Conservation (phyloP, 192 early-diverging fungal genomes). For the Chytriomyces hyalinus region DNA sequence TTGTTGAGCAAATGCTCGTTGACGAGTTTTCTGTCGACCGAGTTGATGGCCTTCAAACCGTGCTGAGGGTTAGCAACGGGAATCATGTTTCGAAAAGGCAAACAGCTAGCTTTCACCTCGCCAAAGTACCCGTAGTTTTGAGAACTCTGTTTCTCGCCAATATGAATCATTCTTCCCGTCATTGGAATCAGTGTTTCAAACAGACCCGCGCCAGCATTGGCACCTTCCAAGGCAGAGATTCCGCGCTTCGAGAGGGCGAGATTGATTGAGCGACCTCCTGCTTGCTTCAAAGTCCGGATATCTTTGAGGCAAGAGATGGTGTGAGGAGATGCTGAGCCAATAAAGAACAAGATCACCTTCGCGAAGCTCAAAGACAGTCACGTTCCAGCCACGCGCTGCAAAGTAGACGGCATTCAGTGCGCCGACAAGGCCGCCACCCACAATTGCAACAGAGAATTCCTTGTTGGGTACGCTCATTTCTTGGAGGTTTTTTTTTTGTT, state of each 20-base stretch:
- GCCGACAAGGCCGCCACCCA: constrained; percentile 91
- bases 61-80: background rate
- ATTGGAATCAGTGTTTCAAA: constrained; percentile 78
- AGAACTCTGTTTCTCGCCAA: constrained; percentile 59
- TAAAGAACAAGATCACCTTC: constrained; percentile 54
- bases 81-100: background rate
- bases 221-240: constrained; percentile 77
- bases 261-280: constrained; percentile 82
- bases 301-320: constrained; percentile 26
- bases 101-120: constrained; percentile 57
- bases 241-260: constrained; percentile 89
- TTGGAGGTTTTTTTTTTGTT: background rate
- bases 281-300: constrained; percentile 39
- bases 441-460: constrained; percentile 66
- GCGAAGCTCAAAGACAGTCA: constrained; percentile 85
- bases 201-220: constrained; percentile 66
- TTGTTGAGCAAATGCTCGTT: constrained; percentile 81
- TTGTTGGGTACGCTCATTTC: background rate
- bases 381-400: constrained; percentile 88
- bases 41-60: constrained; percentile 82
- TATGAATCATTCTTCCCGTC: constrained; percentile 92
- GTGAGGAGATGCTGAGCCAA: background rate
- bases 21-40: constrained; percentile 82
- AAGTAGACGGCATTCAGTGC: constrained; percentile 68
- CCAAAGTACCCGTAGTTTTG: constrained; percentile 90